A percentile compares a stretch with the other conserved stretches of the same genome.
These are phyloP conservation scores for Stemphylium vesicarium DNA, from an alignment of 2,329 filamentous ascomycete species.

Conservation along the genomic window DNA sequence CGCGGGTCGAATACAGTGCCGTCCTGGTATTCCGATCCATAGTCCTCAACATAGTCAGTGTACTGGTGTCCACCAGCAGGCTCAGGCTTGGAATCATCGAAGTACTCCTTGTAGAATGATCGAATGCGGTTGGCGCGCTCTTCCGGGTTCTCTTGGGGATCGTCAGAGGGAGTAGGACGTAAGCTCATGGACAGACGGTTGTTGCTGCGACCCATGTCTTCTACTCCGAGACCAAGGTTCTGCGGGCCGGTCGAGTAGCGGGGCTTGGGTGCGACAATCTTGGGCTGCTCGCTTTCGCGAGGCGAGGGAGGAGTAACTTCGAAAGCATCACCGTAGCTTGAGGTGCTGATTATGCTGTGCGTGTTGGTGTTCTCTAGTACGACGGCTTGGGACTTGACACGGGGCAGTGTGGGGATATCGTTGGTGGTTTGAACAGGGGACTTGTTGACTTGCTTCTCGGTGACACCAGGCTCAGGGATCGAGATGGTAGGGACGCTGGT, in stretches of 20 bases:
- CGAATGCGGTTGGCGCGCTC: conserved; percentile 93
- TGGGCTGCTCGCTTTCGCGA: conserved; percentile 28
- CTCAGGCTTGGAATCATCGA: conserved; percentile 76
- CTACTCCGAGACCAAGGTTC: conserved; percentile 36
- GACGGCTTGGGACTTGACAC: conserved; percentile 46
- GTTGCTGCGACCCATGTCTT: conserved; percentile 46
- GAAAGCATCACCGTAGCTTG: conserved; percentile 63
- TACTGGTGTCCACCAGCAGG: conserved; percentile 42
- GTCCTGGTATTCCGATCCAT: conserved; percentile 73
- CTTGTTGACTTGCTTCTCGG: conserved; percentile 32
- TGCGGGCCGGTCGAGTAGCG: conserved; percentile 29
- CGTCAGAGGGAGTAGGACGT: conserved; percentile 85
- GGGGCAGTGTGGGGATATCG: conserved; percentile 27
- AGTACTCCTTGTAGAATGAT: conserved; percentile 99
- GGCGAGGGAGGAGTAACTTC: conserved; percentile 55
- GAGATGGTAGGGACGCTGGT: conserved; percentile 33
- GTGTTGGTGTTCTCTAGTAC: conserved; percentile 44
- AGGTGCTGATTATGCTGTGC: conserved; percentile 55
- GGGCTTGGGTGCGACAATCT: conserved; percentile 38
- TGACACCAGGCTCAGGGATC: conserved; percentile 27
- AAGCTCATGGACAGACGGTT: conserved; percentile 66
- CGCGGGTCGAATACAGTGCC: conserved; percentile 63
- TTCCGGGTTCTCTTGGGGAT: conserved; percentile 88
- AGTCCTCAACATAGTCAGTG: conserved; percentile 74
- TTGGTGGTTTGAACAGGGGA: conserved; percentile 30